Base-by-base conservation (phyloP, 1,284 basidiomycete genomes). In the Phellopilus nigrolimitatus region DNA sequence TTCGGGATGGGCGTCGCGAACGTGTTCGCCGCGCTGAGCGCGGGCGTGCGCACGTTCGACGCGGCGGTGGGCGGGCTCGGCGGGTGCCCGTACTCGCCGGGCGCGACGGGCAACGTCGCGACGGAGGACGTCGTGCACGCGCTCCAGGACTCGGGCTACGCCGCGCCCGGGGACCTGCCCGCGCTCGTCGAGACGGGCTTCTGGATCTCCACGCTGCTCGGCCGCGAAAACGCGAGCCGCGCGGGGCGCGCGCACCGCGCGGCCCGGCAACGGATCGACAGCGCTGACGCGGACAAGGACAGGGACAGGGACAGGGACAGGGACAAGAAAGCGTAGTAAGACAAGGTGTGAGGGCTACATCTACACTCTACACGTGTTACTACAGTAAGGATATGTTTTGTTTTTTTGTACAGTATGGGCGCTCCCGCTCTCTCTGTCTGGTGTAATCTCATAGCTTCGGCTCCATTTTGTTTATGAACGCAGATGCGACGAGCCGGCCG, bases 31-130 rank as follows among this genome's bases (percentile, higher is more conserved):
- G 83, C 87, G 1, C 74, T 90, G 10, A 65, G 72, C 3, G 68
- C 76, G 51, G 85, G 84, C 7, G 70, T 95, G 22, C 75, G 85
- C 41, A 81, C 82, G 15, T 74, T 87, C 46, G 82, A 89, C 62
- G 71, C 84, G 4, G 86, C 88, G 1, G 80, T 97, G 4, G 91
- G 84, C 3, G 93, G 94, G 0, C 78, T 97, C 0, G 95, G 95
- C 1, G 93, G 94, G 10, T 97, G 95, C 62, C 94, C 95, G 1
- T 98, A 94, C 68, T 93, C 92, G 0, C 95, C 95, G 0, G 94
- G 94, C 1, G 92, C 93, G 3, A 94, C 90, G 0, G 92, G 92
- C n/a, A 95, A 95, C 60, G 88, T 94, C 22, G 85, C 90, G 0
- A 95, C 91, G 0, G 93, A 95, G 63, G 91, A 94, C 59, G 82